These are phyloP conservation scores for Aspergillus sp. DNA, from an alignment of 2,329 filamentous ascomycete species.

Conservation along the genomic window DNA sequence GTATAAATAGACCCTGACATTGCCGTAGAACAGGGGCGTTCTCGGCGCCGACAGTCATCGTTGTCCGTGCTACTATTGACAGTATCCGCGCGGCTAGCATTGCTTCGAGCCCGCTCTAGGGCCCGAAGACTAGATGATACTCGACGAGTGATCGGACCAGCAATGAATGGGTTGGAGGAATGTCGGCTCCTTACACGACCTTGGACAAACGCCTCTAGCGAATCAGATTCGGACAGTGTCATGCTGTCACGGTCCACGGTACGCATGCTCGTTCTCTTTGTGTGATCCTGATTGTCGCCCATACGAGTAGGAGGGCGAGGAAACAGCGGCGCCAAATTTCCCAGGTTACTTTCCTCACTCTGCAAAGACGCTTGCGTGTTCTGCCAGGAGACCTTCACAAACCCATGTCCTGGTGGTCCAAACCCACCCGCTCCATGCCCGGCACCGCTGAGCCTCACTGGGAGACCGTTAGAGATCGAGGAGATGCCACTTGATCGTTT, in stretches of 20 bases:
- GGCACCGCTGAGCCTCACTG: slow-evolving; percentile 41
- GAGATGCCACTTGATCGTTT: slow-evolving; percentile 41
- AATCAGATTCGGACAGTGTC: slow-evolving; percentile 36
- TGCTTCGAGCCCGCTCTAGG: slow-evolving; percentile 35
- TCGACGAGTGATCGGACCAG: slow-evolving; percentile 34
- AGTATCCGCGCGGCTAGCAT: slow-evolving; percentile 36
- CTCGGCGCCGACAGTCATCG: slow-evolving; percentile 33
- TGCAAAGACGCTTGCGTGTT: slow-evolving; percentile 34
- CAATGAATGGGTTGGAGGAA: slow-evolving; percentile 39
- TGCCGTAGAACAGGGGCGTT: slow-evolving; percentile 34
- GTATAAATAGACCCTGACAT: slow-evolving; percentile 38
- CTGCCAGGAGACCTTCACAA: slow-evolving; percentile 39
- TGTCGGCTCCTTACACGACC: slow-evolving; percentile 39
- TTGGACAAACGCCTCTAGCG: slow-evolving; percentile 40
- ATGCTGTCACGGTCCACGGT: slow-evolving; percentile 31
- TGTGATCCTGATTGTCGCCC: slow-evolving; percentile 28
- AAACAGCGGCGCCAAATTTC: slow-evolving; percentile 37
- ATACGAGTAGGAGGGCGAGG: slow-evolving; percentile 33
- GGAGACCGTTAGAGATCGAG: slow-evolving; percentile 36
- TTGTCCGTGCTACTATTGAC: slow-evolving; percentile 31
- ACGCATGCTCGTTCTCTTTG: slow-evolving; percentile 32
- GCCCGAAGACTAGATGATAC: slow-evolving; percentile 34
- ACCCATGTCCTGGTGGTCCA: slow-evolving; percentile 35
- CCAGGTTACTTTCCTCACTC: slow-evolving; percentile 36
- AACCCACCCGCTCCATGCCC: slow-evolving; percentile 43